Evolutionary conservation across 495 filamentous ascomycete species (phyloP).

Genomic region (Penicillium coprophilum): DNA sequence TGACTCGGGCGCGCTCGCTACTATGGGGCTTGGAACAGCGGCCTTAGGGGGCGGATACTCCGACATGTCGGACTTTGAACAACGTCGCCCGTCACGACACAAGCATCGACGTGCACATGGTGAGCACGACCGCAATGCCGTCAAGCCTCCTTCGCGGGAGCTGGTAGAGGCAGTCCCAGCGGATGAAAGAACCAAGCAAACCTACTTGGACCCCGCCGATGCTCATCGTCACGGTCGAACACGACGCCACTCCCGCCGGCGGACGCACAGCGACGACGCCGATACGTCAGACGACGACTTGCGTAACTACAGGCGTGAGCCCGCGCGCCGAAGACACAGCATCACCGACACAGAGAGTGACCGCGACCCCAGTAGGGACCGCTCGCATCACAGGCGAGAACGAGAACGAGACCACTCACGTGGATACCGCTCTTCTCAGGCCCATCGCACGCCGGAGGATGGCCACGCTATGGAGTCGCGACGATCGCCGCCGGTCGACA

Average conservation of each 20-base stretch:
- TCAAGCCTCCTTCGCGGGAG: constrained; percentile 19
- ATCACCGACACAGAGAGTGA: constrained; percentile 27
- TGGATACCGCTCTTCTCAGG: constrained; percentile 29
- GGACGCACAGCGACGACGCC: constrained; percentile 31
- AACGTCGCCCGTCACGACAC: constrained; percentile 11
- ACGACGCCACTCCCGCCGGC: constrained; percentile 34
- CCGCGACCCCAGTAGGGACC: constrained; percentile 20
- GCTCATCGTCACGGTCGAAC: constrained; percentile 30
- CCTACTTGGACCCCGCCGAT: constrained; percentile 22
- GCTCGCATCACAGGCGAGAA: constrained; percentile 15
- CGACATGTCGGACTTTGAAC: constrained; percentile 40
- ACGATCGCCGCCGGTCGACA: constrained; percentile 14
- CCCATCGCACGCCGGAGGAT: constrained; percentile 23
- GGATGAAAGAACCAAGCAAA: constrained; percentile 19
- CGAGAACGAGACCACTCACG: constrained; percentile 9
- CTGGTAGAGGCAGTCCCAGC: constrained; percentile 3
- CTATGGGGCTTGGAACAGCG: constrained; percentile 42
- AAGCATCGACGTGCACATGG: constrained; percentile 17
- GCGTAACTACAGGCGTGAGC: constrained; percentile 37
- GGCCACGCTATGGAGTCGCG: constrained; percentile 13
- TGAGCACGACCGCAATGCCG: constrained; percentile 8
- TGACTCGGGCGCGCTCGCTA: constrained; percentile 18
- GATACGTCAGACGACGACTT: constrained; percentile 42
- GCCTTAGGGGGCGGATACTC: constrained; percentile 40
- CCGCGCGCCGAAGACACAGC: constrained; percentile 26